Base-by-base conservation (phyloP, 805 yeast species). In the Ascoidea rubescens region DNA sequence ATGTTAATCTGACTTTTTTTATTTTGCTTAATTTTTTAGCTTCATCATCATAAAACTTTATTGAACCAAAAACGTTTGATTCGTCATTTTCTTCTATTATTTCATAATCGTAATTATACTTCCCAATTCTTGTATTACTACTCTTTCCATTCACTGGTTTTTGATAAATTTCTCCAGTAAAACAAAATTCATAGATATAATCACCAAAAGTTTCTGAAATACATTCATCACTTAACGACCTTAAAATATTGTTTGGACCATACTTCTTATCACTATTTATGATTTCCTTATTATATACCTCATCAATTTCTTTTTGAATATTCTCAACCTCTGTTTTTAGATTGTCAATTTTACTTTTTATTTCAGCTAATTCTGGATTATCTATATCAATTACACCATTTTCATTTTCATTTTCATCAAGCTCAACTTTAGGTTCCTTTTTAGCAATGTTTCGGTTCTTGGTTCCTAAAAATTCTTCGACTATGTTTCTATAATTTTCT, bases 191-290 rank as follows among this genome's bases (percentile, higher is more conserved):
- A 64, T 87, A 88, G 48, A 71, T 76, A 65, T 86, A 87, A 37
- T 80, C 93, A 5, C 90, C 90, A 32, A 80, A 61, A n/a, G 68
- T 69, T 33, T 68, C 66, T 48, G 64, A 60, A 14, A 82, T 69
- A 62, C 83, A 76, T 31, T 64, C 62, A 31, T 73, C 74, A 50
- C 70, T 66, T 46, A 80, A 67, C 0, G 89, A 79, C 51, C 88
- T 68, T 42, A 85, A 69, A 10, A 86, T 75, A 55, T 81, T 88
- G 32, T 75, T 69, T 0, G 79, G 80, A 1, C 95, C 96, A 59
- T 72, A 75, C 48, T 59, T 68, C 55, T 55, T 67, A 10, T 37
- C 48, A 42, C 64, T 49, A 8, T 49, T 52, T 7, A 56, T 50
- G 5, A 51, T 51, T 10, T 66, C 53, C n/a, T 59, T 63, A 5